Evolutionary conservation across 345 rosid genomes (phyloP).

Genomic region (Bretschneidera sinensis): DNA sequence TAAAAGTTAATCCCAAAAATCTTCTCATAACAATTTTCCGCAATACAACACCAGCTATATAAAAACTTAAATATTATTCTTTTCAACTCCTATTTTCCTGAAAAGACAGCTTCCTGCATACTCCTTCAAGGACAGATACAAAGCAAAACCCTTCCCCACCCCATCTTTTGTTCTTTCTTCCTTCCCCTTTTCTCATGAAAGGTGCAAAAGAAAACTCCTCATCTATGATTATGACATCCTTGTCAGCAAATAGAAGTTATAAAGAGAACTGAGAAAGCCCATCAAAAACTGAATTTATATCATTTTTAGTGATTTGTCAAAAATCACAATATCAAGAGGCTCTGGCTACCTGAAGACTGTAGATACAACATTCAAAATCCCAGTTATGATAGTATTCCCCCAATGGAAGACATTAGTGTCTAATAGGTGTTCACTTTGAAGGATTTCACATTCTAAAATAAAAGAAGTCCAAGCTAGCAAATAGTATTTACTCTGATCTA

Average conservation of each 20-base stretch:
- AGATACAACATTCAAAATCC: not conserved
- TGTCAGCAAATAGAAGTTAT: not conserved
- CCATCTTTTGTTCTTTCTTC: too few species aligned
- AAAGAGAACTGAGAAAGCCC: not conserved
- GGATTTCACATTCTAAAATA: not conserved
- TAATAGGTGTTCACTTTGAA: not conserved
- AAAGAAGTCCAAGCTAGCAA: not conserved
- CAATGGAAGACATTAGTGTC: not conserved
- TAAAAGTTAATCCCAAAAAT: not conserved
- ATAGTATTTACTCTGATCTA: not conserved
- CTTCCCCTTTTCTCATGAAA: too few species aligned
- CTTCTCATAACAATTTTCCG: not conserved
- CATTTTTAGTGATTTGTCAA: not conserved
- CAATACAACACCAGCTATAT: not conserved
- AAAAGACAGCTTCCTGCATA: too few species aligned
- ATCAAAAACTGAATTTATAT: not conserved
- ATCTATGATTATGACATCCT: too few species aligned
- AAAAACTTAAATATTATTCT: not conserved
- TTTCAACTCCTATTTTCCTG: too few species aligned
- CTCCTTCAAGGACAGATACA: conserved; percentile 2
- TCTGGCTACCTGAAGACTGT: not conserved
- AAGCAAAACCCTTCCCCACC: not conserved
- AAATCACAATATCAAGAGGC: not conserved
- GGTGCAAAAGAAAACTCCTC: too few species aligned
- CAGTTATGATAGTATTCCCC: not conserved